Evolutionary conservation across 208 protist genomes (phyloP).

Genomic region (Trypanosoma cruzi): DNA sequence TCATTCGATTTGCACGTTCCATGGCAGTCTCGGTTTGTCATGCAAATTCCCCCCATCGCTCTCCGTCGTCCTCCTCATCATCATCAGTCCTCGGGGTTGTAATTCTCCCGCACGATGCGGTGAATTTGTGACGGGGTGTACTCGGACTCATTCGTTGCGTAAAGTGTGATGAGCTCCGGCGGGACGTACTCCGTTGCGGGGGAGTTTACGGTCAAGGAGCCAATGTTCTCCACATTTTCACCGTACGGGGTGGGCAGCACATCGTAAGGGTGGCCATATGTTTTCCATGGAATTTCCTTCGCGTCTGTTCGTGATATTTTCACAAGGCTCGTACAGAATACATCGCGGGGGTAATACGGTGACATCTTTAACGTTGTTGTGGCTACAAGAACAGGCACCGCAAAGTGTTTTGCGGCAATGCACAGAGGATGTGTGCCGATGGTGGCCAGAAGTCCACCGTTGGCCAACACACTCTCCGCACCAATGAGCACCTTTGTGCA

Average conservation of each 20-base stretch:
- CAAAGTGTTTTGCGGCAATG: slow-evolving; percentile 94
- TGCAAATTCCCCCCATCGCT: background rate
- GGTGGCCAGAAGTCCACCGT: slow-evolving; percentile 96
- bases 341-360: slow-evolving; percentile 95
- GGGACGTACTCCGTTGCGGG: slow-evolving; percentile 98
- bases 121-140: slow-evolving; percentile 97
- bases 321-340: slow-evolving; percentile 89
- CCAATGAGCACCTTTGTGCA: slow-evolving; percentile 98
- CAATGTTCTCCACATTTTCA: slow-evolving; percentile 26
- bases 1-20: background rate
- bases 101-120: slow-evolving; percentile 96
- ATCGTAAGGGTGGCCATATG: slow-evolving; percentile 64
- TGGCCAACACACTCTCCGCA: slow-evolving; percentile 95
- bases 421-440: slow-evolving; percentile 95
- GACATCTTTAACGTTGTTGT: slow-evolving; percentile 97
- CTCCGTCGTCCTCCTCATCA: background rate
- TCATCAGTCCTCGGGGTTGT: slow-evolving; percentile 93
- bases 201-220: slow-evolving; percentile 83
- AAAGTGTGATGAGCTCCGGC: slow-evolving; percentile 96
- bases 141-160: slow-evolving; percentile 95
- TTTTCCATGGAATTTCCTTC: slow-evolving; percentile 88
- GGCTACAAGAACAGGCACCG: slow-evolving; percentile 95
- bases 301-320: slow-evolving; percentile 69
- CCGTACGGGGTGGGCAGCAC: slow-evolving; percentile 61
- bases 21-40: background rate